Evolutionary conservation across 2,329 filamentous ascomycete genomes (phyloP), one percentile per base, ranked within the genome.

Genomic region (Aureobasidium sp.): DNA sequence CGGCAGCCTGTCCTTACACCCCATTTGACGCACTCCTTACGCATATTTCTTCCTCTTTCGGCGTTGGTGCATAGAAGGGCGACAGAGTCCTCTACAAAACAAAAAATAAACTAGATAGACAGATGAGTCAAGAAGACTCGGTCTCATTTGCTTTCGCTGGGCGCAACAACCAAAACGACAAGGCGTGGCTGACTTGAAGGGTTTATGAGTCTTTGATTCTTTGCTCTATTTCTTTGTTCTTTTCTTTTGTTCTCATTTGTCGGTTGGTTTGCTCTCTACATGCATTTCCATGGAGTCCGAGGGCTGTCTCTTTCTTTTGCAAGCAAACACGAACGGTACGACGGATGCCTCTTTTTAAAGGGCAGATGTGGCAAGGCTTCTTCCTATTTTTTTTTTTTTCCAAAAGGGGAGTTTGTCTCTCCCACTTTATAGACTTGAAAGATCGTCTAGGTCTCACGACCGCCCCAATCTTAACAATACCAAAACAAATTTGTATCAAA

Each of bases 221-320:
- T 29, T 6, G 6, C 12, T 12, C 6, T 29, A 12, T 29, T 27
- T 29, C 21, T 48, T 27, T 37, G 17, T 21, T 27, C 22, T 19
- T 37, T 25, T 48, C 44, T 4, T 48, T 25, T 48, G 19, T 25
- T 25, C 22, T 25, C 32, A 24, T 48, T 35, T 14, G 17, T 47
- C 8, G 42, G 21, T 35, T 14, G 30, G 8, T 27, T 47, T 35
- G 17, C 42, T 25, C 21, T 44, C n/a, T 22, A 16, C 17, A 19
- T 30, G 44, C 44, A 48, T 48, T 48, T 48, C 7, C 30, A 48
- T 24, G 44, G 44, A 48, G 44, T 48, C n/a, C 22, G 44, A 48
- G 44, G 44, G n/a, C n/a, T n/a, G n/a, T n/a, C 19, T 45, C 24
- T 24, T n/a, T 34, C 42, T 32, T 47, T 48, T 21, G 30, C 25